Evolutionary conservation across 768 basidiomycete species (phyloP).

Genomic region (Kwoniella europaea): DNA sequence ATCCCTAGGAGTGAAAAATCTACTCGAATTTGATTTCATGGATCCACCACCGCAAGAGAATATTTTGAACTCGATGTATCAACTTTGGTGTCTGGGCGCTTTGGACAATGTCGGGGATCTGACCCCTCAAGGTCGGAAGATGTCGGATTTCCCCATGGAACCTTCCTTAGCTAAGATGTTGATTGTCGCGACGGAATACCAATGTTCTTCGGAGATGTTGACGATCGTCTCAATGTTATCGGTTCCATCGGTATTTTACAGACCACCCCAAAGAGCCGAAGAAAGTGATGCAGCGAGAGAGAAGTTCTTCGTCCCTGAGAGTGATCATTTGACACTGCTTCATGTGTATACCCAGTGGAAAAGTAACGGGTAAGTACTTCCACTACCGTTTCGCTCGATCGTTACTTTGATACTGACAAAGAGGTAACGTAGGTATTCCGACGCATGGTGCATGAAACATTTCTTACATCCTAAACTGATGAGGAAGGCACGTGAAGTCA

Average conservation of each 20-base stretch:
- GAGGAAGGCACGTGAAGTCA: slow-evolving; percentile 92
- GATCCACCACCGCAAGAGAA: slow-evolving; percentile 99
- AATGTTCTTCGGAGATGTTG: slow-evolving; percentile 92
- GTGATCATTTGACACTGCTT: slow-evolving; percentile 90
- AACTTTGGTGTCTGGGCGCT: slow-evolving; percentile 97
- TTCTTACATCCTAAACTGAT: slow-evolving; percentile 96
- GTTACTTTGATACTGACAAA: slow-evolving; percentile 15
- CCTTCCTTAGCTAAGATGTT: slow-evolving; percentile 99
- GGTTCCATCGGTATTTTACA: slow-evolving; percentile 95
- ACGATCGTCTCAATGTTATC: slow-evolving; percentile 99
- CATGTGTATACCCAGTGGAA: slow-evolving; percentile 99
- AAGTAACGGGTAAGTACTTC: slow-evolving; percentile 74
- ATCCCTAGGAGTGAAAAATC: slow-evolving; percentile 93
- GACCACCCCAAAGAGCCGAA: slow-evolving; percentile 95
- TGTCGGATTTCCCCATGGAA: slow-evolving; percentile 99
- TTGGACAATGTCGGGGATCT: slow-evolving; percentile 97
- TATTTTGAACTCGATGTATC: slow-evolving; percentile 99
- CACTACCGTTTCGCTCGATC: neutral
- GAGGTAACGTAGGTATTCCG: slow-evolving; percentile 69
- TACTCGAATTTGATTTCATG: slow-evolving; percentile 99
- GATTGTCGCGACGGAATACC: slow-evolving; percentile 90
- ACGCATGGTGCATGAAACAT: slow-evolving; percentile 93
- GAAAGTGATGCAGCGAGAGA: slow-evolving; percentile 96
- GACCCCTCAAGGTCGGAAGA: slow-evolving; percentile 87
- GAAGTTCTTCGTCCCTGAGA: slow-evolving; percentile 98